A percentile compares a stretch with the other conserved stretches of the same genome.
These are phyloP conservation scores for Musa acuminata DNA, from an alignment of 176 grass and related monocot genomes.

Conservation along the genomic window DNA sequence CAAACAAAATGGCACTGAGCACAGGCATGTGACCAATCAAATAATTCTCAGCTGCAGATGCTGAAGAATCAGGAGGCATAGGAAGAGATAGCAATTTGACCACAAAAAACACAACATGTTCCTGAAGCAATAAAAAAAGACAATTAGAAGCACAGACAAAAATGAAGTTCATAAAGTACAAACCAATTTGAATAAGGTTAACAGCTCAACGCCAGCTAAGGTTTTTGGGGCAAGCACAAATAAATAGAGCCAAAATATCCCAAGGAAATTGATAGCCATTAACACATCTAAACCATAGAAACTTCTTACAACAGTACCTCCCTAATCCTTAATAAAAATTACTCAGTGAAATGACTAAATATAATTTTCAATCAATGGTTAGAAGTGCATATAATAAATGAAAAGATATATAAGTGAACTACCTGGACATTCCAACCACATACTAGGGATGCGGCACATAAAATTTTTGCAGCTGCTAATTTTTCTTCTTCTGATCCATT, in stretches of 20 bases:
- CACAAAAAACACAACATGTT: constrained; percentile 71
- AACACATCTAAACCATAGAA: not conserved
- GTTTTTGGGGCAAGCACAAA: too few relatives aligned
- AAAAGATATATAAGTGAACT: not conserved
- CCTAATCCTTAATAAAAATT: not conserved
- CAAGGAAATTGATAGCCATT: not conserved
- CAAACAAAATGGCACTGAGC: constrained; percentile 62
- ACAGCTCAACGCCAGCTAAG: too few relatives aligned
- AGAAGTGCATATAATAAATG: not conserved
- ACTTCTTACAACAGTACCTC: not conserved
- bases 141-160: constrained; percentile 14
- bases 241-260: too few relatives aligned
- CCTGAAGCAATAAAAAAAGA: constrained; percentile 39
- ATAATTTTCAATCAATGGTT: not conserved
- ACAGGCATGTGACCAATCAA: constrained; percentile 73
- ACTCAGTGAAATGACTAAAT: not conserved
- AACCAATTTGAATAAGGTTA: not conserved
- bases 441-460: constrained; percentile 77
- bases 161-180: not conserved
- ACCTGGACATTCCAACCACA: constrained; percentile 99
- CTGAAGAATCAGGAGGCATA: constrained; percentile 59
- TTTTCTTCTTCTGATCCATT: constrained; percentile 94
- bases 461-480: constrained; percentile 77
- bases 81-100: constrained; percentile 59
- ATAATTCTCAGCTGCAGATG: constrained; percentile 47